phyloP scores from a whole-genome alignment of 768 basidiomycete species.

The Rhodotorula sphaerocarpa region DNA sequence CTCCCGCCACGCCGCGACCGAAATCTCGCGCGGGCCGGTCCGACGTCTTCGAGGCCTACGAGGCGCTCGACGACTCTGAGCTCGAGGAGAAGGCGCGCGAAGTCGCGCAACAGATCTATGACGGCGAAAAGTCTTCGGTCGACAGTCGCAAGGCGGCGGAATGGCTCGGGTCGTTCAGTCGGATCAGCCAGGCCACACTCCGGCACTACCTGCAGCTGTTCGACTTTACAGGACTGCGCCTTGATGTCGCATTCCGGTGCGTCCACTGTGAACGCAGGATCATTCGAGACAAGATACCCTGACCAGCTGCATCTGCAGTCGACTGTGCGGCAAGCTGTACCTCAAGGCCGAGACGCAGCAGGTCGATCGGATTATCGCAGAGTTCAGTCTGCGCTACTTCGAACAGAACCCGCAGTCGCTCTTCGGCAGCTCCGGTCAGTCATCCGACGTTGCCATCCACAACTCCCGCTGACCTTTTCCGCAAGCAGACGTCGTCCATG shows the following conservation, averaged over 20 bases:
- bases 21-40: background rate
- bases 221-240: conserved; percentile 69
- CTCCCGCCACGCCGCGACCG: background rate
- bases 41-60: background rate
- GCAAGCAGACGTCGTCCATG: conserved; percentile 75
- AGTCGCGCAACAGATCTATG: conserved; percentile 69
- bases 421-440: conserved; percentile 78
- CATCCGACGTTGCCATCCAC: background rate
- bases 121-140: conserved; percentile 75
- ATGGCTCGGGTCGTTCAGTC: conserved; percentile 85
- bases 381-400: conserved; percentile 83
- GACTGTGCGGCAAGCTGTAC: conserved; percentile 80
- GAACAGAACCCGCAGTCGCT: conserved; percentile 72
- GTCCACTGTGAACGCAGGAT: background rate
- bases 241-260: conserved; percentile 85
- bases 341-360: conserved; percentile 96
- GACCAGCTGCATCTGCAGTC: conserved; percentile 48
- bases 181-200: conserved; percentile 65
- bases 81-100: conserved; percentile 54
- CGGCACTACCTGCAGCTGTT: conserved; percentile 78
- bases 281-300: background rate
- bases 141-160: conserved; percentile 88
- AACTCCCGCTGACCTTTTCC: background rate
- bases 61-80: conserved; percentile 1
- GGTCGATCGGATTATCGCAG: conserved; percentile 89